Evolutionary conservation across 768 basidiomycete species (phyloP).

Genomic region (Ramaria sp.): DNA sequence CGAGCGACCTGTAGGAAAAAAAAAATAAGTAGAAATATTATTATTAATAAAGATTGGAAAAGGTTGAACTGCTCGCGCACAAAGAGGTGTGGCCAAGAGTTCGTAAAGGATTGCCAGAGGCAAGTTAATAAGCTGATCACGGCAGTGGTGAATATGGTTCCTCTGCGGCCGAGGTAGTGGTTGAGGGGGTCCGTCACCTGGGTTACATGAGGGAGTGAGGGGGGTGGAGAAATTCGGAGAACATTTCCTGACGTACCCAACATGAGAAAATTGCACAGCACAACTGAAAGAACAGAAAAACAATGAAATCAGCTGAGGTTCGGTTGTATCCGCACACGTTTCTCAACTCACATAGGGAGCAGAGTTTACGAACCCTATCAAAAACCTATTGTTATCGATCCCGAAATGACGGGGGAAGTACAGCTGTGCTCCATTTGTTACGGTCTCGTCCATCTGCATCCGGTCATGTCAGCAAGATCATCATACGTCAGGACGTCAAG

Average conservation of each 20-base stretch:
- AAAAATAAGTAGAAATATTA: slow-evolving; percentile 6
- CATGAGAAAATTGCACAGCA: slow-evolving; percentile 44
- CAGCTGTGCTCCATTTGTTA: slow-evolving; percentile 48
- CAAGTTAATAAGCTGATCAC: slow-evolving; percentile 12
- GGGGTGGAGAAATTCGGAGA: not conserved
- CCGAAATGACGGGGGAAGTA: slow-evolving; percentile 49
- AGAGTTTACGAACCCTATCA: slow-evolving; percentile 68
- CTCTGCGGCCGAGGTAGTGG: slow-evolving; percentile 36
- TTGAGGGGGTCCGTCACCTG: slow-evolving; percentile 64
- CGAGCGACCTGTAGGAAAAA: slow-evolving; percentile 23
- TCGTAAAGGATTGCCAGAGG: slow-evolving; percentile 23
- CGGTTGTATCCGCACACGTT: slow-evolving; percentile 15
- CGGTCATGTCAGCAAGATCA: slow-evolving; percentile 6
- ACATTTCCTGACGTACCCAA: slow-evolving; percentile 31
- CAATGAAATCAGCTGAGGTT: slow-evolving; percentile 12
- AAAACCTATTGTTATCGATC: slow-evolving; percentile 52
- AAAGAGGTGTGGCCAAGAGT: slow-evolving; percentile 26
- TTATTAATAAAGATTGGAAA: too few species aligned
- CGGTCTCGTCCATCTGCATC: slow-evolving; percentile 34
- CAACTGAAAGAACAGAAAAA: slow-evolving; percentile 24
- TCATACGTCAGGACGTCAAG: not conserved
- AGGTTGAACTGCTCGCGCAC: slow-evolving; percentile 11
- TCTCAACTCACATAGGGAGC: slow-evolving; percentile 40
- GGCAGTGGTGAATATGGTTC: slow-evolving; percentile 35
- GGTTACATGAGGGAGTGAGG: not conserved